Conservation (phyloP, 495 filamentous ascomycete species). For the Lichina pygmaea region DNA sequence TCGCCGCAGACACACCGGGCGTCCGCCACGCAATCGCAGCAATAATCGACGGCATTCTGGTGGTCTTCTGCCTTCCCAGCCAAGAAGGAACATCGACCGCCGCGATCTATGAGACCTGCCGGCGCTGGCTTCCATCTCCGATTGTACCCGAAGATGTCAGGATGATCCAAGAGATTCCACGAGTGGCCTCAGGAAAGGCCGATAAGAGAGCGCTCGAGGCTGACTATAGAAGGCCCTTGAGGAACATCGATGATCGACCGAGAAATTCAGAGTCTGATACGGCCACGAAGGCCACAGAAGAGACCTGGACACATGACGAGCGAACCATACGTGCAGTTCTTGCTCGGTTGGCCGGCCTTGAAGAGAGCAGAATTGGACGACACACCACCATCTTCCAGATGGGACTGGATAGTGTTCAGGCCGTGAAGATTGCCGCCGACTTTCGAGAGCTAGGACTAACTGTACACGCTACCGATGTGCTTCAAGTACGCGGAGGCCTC, state of each 20-base stretch:
- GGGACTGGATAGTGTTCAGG: conserved; percentile 17
- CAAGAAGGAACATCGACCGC: conserved; percentile 9
- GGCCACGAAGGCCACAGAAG: conserved; percentile 9
- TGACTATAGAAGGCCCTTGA: neutral
- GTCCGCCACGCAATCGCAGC: conserved; percentile 27
- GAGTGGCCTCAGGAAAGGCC: conserved; percentile 52
- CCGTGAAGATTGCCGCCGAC: conserved; percentile 13
- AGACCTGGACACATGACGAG: neutral
- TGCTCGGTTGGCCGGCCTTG: neutral
- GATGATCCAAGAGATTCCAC: conserved; percentile 30
- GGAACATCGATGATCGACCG: conserved; percentile 5
- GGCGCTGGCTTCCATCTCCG: conserved; percentile 42
- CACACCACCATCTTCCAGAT: conserved; percentile 15
- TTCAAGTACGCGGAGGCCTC: conserved; percentile 18
- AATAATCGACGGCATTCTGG: conserved; percentile 29
- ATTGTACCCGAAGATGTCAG: conserved; percentile 55
- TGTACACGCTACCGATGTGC: conserved; percentile 36
- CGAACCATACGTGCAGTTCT: conserved; percentile 14
- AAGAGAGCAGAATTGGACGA: conserved; percentile 4
- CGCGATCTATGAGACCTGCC: conserved; percentile 28
- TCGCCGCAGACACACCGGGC: conserved; percentile 23
- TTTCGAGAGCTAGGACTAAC: conserved; percentile 11
- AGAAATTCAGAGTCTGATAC: conserved; percentile 1
- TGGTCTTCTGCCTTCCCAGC: conserved; percentile 35
- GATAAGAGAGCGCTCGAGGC: conserved; percentile 13